These are phyloP conservation scores for Solanum clarkiae DNA, from an alignment of 257 asterid genomes.

Conservation along the genomic window DNA sequence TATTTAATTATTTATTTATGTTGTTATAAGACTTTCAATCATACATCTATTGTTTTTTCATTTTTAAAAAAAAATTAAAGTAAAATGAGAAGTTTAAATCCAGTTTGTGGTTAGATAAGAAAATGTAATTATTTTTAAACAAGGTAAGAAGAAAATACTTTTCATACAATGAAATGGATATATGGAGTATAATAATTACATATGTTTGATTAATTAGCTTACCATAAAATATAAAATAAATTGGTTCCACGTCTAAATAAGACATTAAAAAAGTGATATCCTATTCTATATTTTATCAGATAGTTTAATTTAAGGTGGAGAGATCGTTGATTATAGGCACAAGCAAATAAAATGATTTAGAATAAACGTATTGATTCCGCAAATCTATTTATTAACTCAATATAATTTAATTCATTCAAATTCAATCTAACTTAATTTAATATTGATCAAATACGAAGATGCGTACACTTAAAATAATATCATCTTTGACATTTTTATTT, in stretches of 20 bases:
- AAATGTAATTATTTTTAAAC: background rate
- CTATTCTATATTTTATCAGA: background rate
- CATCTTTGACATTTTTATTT: background rate
- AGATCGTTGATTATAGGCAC: background rate
- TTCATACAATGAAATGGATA: background rate
- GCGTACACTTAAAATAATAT: background rate
- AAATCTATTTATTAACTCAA: too few species aligned
- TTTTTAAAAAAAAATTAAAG: too few species aligned
- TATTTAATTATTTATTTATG: too few species aligned
- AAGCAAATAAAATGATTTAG: background rate
- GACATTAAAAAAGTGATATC: background rate
- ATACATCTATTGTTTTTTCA: too few species aligned
- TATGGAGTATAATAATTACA: background rate
- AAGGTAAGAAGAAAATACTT: background rate
- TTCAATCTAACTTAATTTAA: too few species aligned
- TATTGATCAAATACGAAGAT: background rate
- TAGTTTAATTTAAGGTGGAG: background rate
- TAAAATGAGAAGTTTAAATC: background rate
- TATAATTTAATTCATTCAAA: too few species aligned
- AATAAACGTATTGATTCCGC: background rate
- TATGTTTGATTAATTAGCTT: background rate
- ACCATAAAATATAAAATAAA: background rate
- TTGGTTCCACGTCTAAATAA: background rate
- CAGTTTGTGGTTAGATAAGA: background rate
- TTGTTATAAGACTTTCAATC: too few species aligned